Percentiles rank a stretch among this genome's conserved stretches.
Evolutionary conservation across 768 basidiomycete genomes (phyloP).

Genomic region (Podaxis carcinomalis): DNA sequence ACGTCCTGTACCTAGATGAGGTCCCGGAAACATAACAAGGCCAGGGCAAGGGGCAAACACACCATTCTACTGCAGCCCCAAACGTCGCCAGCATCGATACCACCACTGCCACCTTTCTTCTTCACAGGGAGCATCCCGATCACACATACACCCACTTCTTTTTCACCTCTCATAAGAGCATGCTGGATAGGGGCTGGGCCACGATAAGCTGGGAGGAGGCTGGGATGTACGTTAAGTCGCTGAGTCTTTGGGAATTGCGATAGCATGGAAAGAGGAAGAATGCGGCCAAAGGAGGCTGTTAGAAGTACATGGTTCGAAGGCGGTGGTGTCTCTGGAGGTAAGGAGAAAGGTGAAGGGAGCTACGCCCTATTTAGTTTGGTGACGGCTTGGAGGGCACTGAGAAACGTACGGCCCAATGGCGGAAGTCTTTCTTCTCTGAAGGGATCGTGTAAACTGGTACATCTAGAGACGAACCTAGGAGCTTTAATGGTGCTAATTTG

Average conservation of each 20-base stretch:
- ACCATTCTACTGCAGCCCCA: slow-evolving; percentile 58
- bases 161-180: slow-evolving; percentile 63
- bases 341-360: slow-evolving; percentile 38
- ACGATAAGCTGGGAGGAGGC: slow-evolving; percentile 80
- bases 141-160: slow-evolving; percentile 75
- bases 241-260: slow-evolving; percentile 51
- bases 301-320: slow-evolving; percentile 55
- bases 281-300: slow-evolving; percentile 90
- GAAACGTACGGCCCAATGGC: slow-evolving; percentile 54
- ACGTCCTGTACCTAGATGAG: neutral
- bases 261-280: slow-evolving; percentile 63
- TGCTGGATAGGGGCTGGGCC: slow-evolving; percentile 91
- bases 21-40: neutral
- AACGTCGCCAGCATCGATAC: slow-evolving; percentile 77
- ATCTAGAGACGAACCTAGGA: slow-evolving; percentile 46
- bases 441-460: slow-evolving; percentile 64
- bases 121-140: slow-evolving; percentile 57
- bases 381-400: neutral
- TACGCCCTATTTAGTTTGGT: slow-evolving; percentile 10
- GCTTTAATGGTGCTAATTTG: slow-evolving; percentile 63
- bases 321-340: slow-evolving; percentile 19
- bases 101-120: slow-evolving; percentile 30
- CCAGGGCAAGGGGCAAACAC: slow-evolving; percentile 19
- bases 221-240: slow-evolving; percentile 87
- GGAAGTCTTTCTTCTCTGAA: slow-evolving; percentile 52